phyloP scores from a whole-genome alignment of 2,329 filamentous ascomycete species.

The Bipolaris oryzae region DNA sequence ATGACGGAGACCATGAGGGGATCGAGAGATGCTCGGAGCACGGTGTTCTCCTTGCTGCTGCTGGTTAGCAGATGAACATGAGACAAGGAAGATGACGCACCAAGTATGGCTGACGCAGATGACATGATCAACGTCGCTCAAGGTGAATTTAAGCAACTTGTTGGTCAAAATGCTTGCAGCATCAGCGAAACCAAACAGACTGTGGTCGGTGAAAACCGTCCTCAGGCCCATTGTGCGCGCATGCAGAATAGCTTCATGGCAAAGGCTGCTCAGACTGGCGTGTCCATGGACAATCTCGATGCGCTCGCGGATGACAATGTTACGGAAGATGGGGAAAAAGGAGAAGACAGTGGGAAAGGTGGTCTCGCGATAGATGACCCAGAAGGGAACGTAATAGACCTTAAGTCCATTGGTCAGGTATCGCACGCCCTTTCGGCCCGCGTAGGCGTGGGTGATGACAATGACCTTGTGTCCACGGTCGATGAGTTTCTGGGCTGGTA shows the following conservation, averaged over 20 bases:
- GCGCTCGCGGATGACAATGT: conserved; percentile 90
- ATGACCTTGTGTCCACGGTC: conserved; percentile 98
- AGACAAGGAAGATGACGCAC: conserved; percentile 54
- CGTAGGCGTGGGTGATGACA: conserved; percentile 94
- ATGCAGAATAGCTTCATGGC: conserved; percentile 93
- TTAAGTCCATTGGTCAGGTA: conserved; percentile 98
- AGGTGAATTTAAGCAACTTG: conserved; percentile 91
- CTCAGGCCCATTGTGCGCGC: conserved; percentile 93
- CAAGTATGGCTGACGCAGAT: conserved; percentile 99
- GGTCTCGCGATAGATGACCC: conserved; percentile 91
- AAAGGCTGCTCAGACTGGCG: conserved; percentile 88
- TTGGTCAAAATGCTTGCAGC: conserved; percentile 95
- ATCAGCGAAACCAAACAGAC: conserved; percentile 95
- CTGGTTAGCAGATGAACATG: conserved; percentile 13
- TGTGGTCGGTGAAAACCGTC: conserved; percentile 97
- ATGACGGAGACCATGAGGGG: conserved; percentile 98
- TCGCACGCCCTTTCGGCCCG: conserved; percentile 86
- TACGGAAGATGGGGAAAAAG: conserved; percentile 96
- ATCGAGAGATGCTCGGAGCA: conserved; percentile 89
- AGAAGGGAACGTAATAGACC: conserved; percentile 96
- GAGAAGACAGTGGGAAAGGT: conserved; percentile 98
- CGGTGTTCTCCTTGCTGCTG: conserved; percentile 92
- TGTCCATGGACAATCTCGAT: conserved; percentile 99
- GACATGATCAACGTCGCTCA: conserved; percentile 97
- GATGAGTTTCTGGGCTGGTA: conserved; percentile 73